Evolutionary conservation across 1,139 yeast species (phyloP).

Genomic region (Pichia cactophila): DNA sequence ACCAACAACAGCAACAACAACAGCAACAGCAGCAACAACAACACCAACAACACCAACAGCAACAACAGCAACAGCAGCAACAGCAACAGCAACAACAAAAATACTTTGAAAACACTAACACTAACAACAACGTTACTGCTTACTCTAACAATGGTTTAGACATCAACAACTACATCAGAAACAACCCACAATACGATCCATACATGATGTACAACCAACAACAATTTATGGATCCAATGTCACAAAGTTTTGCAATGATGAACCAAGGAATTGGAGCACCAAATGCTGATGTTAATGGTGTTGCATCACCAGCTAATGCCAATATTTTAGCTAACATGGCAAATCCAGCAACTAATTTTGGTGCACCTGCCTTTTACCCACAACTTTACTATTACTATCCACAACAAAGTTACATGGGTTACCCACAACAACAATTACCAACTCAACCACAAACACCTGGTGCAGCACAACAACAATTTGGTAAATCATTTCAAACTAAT

Average conservation of each 20-base stretch:
- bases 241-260: slow-evolving; percentile 2
- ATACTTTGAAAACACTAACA: slow-evolving; percentile 15
- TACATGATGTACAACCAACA: slow-evolving; percentile 18
- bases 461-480: slow-evolving; percentile 15
- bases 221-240: slow-evolving; percentile 15
- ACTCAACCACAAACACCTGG: slow-evolving; percentile 8
- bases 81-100: slow-evolving; percentile 13
- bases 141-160: slow-evolving; percentile 23
- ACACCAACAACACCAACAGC: slow-evolving; percentile 13
- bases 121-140: slow-evolving; percentile 21
- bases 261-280: slow-evolving; percentile 2
- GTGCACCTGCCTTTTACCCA: slow-evolving; percentile 7
- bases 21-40: slow-evolving; percentile 18
- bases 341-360: slow-evolving; percentile 10
- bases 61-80: slow-evolving; percentile 12
- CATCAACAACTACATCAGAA: slow-evolving; percentile 24
- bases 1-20: slow-evolving; percentile 13
- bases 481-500: slow-evolving; percentile 20
- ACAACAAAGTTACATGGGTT: slow-evolving; percentile 12
- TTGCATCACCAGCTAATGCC: slow-evolving; percentile 12
- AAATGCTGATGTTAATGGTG: slow-evolving; percentile 5
- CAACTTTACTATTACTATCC: slow-evolving; percentile 12
- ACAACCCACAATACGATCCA: slow-evolving; percentile 21
- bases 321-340: slow-evolving; percentile 11
- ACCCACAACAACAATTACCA: slow-evolving; percentile 4